phyloP scores from a whole-genome alignment of 345 rosid species.

The Zanthoxylum bungeanum region DNA sequence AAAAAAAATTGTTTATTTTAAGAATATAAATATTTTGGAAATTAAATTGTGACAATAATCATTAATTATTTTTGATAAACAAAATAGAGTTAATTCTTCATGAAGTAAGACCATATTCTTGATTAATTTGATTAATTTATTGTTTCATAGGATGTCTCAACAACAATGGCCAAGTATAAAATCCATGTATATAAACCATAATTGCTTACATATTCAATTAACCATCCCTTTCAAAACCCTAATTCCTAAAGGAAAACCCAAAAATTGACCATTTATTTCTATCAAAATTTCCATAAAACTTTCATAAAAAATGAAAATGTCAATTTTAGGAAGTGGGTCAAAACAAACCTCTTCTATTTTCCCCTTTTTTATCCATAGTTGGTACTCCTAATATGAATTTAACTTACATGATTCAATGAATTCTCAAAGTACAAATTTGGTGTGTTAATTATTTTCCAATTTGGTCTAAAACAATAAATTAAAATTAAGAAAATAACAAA shows the following conservation, averaged over 20 bases:
- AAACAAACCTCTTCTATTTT: neutral
- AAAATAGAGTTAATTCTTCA: too few species aligned
- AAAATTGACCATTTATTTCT: neutral
- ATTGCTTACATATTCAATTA: neutral
- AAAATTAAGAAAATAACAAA: neutral
- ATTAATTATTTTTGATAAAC: too few species aligned
- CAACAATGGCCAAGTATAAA: neutral
- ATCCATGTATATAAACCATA: too few species aligned
- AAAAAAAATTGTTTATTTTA: too few species aligned
- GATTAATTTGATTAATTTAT: neutral
- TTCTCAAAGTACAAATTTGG: neutral
- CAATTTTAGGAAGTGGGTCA: neutral
- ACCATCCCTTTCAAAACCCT: neutral
- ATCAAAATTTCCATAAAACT: neutral
- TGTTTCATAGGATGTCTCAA: neutral
- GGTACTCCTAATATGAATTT: constrained; percentile 6
- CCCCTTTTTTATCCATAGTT: neutral
- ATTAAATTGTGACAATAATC: too few species aligned
- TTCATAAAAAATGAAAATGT: neutral
- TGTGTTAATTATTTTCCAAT: neutral
- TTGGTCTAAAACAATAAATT: neutral
- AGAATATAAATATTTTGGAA: too few species aligned
- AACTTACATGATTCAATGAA: neutral
- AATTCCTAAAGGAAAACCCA: neutral
- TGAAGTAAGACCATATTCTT: too few species aligned